Percentiles rank a stretch among this genome's conserved stretches.
These are phyloP conservation scores for Aspergillus hancockii DNA, from an alignment of 495 filamentous ascomycete species.

Conservation along the genomic window DNA sequence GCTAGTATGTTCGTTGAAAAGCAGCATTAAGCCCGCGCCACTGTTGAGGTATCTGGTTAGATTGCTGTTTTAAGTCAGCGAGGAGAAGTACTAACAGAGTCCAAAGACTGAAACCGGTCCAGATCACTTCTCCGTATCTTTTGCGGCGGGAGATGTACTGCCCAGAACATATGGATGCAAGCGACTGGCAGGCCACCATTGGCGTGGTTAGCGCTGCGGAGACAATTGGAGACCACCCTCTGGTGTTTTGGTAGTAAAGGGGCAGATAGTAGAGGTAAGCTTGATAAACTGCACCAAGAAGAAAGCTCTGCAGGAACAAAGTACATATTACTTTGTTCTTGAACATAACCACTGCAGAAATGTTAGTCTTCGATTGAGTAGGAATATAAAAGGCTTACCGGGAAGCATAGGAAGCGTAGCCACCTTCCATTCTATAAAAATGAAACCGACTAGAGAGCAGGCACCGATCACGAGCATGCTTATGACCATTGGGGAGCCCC, in stretches of 20 bases:
- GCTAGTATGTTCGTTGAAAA: conserved; percentile 49
- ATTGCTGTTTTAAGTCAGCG: not conserved
- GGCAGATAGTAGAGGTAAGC: conserved; percentile 55
- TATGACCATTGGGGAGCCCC: conserved; percentile 62
- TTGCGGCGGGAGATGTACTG: conserved; percentile 58
- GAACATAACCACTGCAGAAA: conserved; percentile 50
- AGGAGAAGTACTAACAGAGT: conserved; percentile 40
- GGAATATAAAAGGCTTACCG: conserved; percentile 34
- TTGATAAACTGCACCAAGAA: conserved; percentile 61
- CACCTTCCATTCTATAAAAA: conserved; percentile 59
- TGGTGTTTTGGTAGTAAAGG: conserved; percentile 56
- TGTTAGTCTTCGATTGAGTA: conserved; percentile 17
- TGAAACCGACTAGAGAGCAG: conserved; percentile 47
- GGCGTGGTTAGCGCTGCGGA: conserved; percentile 53
- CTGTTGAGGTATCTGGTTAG: conserved; percentile 18
- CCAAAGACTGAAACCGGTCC: conserved; percentile 55
- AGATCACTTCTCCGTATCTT: conserved; percentile 60
- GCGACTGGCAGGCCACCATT: conserved; percentile 53
- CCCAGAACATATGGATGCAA: conserved; percentile 53
- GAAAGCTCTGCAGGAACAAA: conserved; percentile 60
- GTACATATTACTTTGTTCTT: conserved; percentile 51
- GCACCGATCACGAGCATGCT: conserved; percentile 59
- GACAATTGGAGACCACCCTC: conserved; percentile 49
- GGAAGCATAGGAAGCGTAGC: conserved; percentile 62
- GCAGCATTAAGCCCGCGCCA: conserved; percentile 53